Evolutionary conservation across 2,329 filamentous ascomycete species (phyloP), one percentile per base, ranked within the genome.

Genomic region (Colletotrichum liriopes): DNA sequence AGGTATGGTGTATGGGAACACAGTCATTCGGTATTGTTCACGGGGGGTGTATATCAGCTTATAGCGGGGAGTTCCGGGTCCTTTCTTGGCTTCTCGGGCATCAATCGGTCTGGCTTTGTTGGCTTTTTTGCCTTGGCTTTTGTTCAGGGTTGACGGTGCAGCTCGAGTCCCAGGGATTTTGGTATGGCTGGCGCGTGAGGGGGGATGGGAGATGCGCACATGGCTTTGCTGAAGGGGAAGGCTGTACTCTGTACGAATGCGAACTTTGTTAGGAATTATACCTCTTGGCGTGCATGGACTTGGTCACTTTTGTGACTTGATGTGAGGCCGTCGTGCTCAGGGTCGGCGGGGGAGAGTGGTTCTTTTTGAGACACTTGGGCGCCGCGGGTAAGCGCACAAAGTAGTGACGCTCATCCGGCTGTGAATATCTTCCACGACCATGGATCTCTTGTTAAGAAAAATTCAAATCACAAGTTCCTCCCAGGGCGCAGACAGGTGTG

Each of bases 1-100:
- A 7, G 2, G n/a, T 26, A 26, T 26, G 23, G 23, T 26, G 29
- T 3, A 32, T 29, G 47, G 18, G 43, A 32, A 11, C 60, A 63
- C 52, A n/a, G 23, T 14, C 35, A 51, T 63, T 39, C 45, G 16
- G 35, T 51, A 29, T 52, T 29, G 47, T 52, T 52, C 32, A 39
- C 14, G n/a, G 55, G 9, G 23, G 11, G 35, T 23, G 9, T 20
- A 26, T 23, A 23, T 32, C 29, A 18, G 26, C 8, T 18, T 52
- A 32, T 20, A 63, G 60, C 60, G 35, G 45, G 60, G 60, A 51
- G 60, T 63, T 62, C n/a, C 37, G 16, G 47, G 47, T 52, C 9
- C 23, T 51, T 35, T 18, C 32, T 63, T 41, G 60, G 23, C 35
- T 41, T 63, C 43, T 29, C 6, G 23, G 35, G 47, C 35, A 63